Evolutionary conservation across 306 rosid species (phyloP).

Genomic region (Pterocarpus macrocarpus): DNA sequence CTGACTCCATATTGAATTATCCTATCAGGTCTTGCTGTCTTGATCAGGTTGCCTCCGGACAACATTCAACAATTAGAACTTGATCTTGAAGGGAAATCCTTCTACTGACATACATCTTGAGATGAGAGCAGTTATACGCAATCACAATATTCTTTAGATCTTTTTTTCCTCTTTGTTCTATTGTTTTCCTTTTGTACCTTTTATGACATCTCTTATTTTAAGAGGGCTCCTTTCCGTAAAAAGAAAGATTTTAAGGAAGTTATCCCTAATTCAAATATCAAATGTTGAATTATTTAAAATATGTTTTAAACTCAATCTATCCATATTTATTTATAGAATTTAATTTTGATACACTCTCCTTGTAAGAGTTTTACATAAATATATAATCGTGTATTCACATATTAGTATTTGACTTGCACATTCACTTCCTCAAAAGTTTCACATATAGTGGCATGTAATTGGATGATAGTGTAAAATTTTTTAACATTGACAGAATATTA

Average conservation of each 20-base stretch:
- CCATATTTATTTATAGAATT: no score
- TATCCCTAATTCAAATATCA: background rate
- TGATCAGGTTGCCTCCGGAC: slow-evolving; percentile 59
- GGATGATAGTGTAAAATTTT: no score
- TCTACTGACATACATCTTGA: slow-evolving; percentile 37
- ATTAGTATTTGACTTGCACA: no score
- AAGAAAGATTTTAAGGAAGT: background rate
- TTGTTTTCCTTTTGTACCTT: background rate
- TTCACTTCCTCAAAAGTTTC: no score
- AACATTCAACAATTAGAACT: slow-evolving; percentile 52
- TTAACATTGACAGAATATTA: no score
- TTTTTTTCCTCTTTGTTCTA: background rate
- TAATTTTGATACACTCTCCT: no score
- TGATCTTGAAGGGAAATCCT: slow-evolving; percentile 50
- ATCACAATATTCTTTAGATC: slow-evolving; percentile 18
- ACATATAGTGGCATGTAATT: no score
- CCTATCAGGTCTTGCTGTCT: slow-evolving; percentile 63
- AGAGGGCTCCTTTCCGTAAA: background rate
- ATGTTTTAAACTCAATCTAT: no score
- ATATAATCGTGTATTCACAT: no score
- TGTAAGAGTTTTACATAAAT: no score
- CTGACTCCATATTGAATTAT: slow-evolving; percentile 13
- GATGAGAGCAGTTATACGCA: slow-evolving; percentile 17
- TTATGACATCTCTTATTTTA: background rate
- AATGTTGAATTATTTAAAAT: background rate